Evolutionary conservation across 2,329 filamentous ascomycete species (phyloP), one percentile per base, ranked within the genome.

Genomic region (Apiospora kogelbergensis): DNA sequence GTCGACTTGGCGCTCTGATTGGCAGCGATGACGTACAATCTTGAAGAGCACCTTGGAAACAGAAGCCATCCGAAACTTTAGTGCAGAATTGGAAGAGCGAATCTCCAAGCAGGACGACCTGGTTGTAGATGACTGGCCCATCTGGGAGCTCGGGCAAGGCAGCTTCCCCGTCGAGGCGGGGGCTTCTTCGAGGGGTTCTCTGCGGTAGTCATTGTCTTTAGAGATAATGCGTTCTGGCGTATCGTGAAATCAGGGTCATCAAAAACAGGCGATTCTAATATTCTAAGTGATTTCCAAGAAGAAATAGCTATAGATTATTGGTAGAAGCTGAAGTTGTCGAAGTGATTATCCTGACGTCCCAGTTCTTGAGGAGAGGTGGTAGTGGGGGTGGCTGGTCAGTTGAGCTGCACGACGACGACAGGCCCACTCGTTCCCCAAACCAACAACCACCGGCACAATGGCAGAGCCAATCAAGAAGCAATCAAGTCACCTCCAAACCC

Each of bases 51-150:
- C 91, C 88, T 69, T 90, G 89, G 74, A 97, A 93, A 0, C 87
- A 93, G 79, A 95, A 95, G 20, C 91, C 93, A 68, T 88, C 82
- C 13, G 86, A 80, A 65, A 90, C 83, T 44, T 86, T 84, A 72
- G 87, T 87, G 1, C 89, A 87, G 53, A 86, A 84, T 76, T 98
- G 90, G 65, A 95, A 91, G 71, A 98, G 91, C 41, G 93, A 97
- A 81, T 98, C 96, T 68, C 95, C 95, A 71, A 98, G 92, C 30
- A 98, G 88, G 71, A 98, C 84, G 74, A 95, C 84, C 76, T 95
- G 93, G 65, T 91, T 89, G 75, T 92, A 92, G 30, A 46, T 26
- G 42, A 66, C 41, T 17, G 65, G 65, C 3, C 65, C 65, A 2
- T 66, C 65, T 7, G 65, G 65, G 26, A 66, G 53, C 53, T n/a